Evolutionary conservation across 352 stramenopile species (phyloP).

Genomic region (Phytophthora sp.): DNA sequence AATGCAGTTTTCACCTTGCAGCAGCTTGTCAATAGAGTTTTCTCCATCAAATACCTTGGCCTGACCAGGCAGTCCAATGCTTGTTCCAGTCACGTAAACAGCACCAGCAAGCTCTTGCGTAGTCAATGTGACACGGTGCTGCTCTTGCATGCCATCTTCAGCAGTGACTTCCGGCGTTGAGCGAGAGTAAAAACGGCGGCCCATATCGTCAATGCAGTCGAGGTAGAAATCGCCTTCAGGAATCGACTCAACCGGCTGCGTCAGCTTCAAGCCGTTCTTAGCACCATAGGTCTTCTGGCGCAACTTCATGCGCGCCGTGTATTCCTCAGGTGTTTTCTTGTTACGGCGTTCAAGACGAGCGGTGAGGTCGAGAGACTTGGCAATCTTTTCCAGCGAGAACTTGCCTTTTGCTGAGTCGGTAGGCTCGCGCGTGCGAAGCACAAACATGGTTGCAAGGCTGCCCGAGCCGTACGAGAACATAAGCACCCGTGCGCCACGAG

Average conservation of each 20-base stretch:
- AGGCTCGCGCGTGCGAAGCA: conserved; percentile 20
- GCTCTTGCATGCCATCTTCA: conserved; percentile 12
- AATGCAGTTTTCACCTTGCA: conserved; percentile 93
- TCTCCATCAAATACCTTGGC: conserved; percentile 66
- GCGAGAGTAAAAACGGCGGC: conserved; percentile 85
- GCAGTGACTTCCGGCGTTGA: conserved; percentile 5
- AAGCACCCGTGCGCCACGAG: conserved; percentile 76
- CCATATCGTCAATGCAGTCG: conserved; percentile 90
- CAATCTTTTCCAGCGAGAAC: conserved; percentile 93
- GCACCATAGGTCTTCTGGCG: conserved; percentile 82
- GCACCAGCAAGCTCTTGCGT: conserved; percentile 58
- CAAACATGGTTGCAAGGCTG: conserved; percentile 96
- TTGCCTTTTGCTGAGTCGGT: conserved; percentile 25
- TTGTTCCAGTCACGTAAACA: conserved; percentile 92
- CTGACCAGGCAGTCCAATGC: conserved; percentile 89
- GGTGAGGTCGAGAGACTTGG: conserved; percentile 78
- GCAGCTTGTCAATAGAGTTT: conserved; percentile 87
- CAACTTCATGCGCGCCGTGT: conserved; percentile 91
- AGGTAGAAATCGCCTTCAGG: conserved; percentile 92
- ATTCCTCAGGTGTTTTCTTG: conserved; percentile 89
- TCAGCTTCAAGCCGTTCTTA: conserved; percentile 60
- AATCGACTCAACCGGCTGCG: conserved; percentile 69
- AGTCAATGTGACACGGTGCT: conserved; percentile 36
- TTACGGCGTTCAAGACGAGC: conserved; percentile 83
- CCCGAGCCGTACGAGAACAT: conserved; percentile 98